phyloP scores from a whole-genome alignment of 352 stramenopile genomes.

The Pythium sukuiense region DNA sequence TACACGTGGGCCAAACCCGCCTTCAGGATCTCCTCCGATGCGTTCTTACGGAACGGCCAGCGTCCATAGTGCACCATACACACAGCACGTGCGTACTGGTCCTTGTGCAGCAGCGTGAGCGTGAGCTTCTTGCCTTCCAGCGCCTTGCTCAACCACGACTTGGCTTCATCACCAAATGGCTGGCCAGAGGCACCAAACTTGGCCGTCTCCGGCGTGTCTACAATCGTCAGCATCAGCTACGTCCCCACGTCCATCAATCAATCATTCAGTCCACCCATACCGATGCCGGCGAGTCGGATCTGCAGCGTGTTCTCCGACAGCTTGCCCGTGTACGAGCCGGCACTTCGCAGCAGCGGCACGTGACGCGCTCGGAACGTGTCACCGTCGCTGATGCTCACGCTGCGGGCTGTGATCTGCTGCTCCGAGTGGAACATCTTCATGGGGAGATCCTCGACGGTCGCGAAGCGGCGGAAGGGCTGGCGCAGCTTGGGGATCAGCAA shows the following conservation, averaged over 20 bases:
- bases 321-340: conserved; percentile 51
- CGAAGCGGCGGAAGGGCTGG: conserved; percentile 67
- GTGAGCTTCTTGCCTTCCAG: conserved; percentile 56
- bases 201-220: conserved; percentile 82
- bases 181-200: conserved; percentile 82
- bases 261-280: conserved; percentile 19
- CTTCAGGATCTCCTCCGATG: conserved; percentile 81
- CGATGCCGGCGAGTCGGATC: conserved; percentile 80
- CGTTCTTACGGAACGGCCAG: conserved; percentile 81
- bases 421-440: conserved; percentile 69
- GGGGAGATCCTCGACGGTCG: conserved; percentile 81
- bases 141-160: conserved; percentile 56
- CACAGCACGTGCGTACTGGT: conserved; percentile 83
- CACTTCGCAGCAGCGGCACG: conserved; percentile 47
- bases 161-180: conserved; percentile 79
- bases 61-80: conserved; percentile 79
- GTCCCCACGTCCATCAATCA: neutral
- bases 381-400: conserved; percentile 71
- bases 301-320: conserved; percentile 80
- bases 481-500: conserved; percentile 55
- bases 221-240: neutral
- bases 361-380: conserved; percentile 84
- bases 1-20: conserved; percentile 71
- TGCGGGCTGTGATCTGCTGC: conserved; percentile 44
- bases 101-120: conserved; percentile 79